phyloP scores from a whole-genome alignment of 257 asterid species.

The Solanum peruvianum region DNA sequence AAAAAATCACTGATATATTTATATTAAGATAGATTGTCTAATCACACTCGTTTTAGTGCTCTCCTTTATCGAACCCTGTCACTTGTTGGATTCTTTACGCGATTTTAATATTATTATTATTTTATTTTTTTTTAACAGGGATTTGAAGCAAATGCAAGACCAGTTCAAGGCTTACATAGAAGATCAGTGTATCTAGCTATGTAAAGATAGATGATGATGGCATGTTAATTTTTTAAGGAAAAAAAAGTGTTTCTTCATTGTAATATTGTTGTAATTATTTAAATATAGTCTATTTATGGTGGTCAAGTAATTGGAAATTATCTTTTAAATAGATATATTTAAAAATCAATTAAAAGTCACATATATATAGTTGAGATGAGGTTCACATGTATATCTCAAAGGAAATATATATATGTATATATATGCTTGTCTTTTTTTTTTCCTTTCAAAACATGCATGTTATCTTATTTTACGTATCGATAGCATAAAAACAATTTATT shows the following conservation, averaged over 20 bases:
- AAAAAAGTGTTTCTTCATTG: neutral
- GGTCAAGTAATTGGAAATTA: neutral
- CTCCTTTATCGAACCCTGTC: neutral
- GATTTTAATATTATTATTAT: neutral
- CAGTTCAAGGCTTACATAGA: constrained; percentile 17
- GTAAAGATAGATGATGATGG: neutral
- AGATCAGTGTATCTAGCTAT: neutral
- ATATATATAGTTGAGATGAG: neutral
- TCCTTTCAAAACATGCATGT: neutral
- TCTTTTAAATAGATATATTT: neutral
- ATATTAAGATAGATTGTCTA: no score
- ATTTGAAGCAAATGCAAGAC: constrained; percentile 37
- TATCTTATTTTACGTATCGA: neutral
- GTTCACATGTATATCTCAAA: neutral
- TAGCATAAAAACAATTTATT: neutral
- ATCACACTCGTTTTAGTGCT: neutral
- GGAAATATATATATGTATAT: neutral
- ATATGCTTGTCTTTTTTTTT: neutral
- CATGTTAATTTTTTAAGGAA: neutral
- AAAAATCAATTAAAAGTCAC: neutral
- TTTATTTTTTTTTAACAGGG: constrained; percentile 9
- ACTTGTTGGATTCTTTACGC: neutral
- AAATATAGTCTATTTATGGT: neutral
- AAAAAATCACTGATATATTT: no score
- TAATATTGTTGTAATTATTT: neutral